Base-by-base conservation (phyloP, 495 filamentous ascomycete genomes). In the Tuber indicum region DNA sequence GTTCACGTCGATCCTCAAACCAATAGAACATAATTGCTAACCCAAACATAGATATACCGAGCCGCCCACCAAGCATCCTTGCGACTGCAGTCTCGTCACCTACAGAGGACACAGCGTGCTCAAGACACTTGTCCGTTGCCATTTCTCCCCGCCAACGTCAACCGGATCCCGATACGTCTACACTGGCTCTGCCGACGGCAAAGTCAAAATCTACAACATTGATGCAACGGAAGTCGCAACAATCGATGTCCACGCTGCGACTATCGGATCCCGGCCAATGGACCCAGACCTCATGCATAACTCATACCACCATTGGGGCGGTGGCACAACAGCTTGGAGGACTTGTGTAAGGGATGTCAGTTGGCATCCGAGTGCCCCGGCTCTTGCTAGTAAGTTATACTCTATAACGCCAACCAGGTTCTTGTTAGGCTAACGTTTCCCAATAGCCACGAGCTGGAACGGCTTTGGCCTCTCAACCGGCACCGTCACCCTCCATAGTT, bases 161-260 rank as follows among this genome's bases (percentile, higher is more conserved):
- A 95, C 94, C 23, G 91, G 97, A 82, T 94, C 93, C 26, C 89
- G 93, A 81, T 99, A 98, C 82, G 93, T 99, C 32, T 99, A 97
- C 84, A 91, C 90, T 32, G 96, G 96, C 3, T 94, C 92, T 79
- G 89, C 92, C 73, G 93, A 98, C 81, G 96, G 96, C 58, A 90
- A 89, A 72, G 92, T 97, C 2, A 94, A 93, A 76, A 89, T 99
- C 71, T 99, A 93, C 87, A 99, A 99, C 77, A 85, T 98, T 85
- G 96, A 99, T 83, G 94, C 93, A 44, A 98, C 95, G 1, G 80
- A 93, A n/a, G 93, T 93, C 0, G 90, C 87, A 3, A 91, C 89
- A 70, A 90, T 99, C 52, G 91, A 98, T 82, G 94, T 97, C 3
- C 86, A 88, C 72, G 79, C 85, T 45, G 90, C 91, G 2, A 97